These are phyloP conservation scores for Bidens hawaiensis DNA, from an alignment of 140 eudicot genomes.

Conservation along the genomic window DNA sequence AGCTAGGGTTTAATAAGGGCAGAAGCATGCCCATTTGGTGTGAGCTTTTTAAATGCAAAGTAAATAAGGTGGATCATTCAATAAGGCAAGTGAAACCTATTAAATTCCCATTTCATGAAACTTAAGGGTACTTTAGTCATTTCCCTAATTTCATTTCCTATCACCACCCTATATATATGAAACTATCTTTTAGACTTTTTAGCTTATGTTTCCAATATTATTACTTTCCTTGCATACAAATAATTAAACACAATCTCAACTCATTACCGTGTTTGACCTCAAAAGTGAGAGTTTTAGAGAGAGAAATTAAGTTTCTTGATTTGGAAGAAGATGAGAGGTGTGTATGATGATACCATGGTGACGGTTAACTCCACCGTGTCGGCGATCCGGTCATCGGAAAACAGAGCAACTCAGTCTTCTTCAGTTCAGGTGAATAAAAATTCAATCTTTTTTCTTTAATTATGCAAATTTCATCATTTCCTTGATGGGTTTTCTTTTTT, in stretches of 20 bases:
- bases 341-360: conserved; percentile 54
- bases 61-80: conserved; percentile 42
- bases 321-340: conserved; percentile 42
- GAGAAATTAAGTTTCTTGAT: conserved; percentile 8
- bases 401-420: conserved; percentile 51
- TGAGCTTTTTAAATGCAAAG: conserved; percentile 35
- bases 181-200: conserved; percentile 27
- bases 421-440: conserved; percentile 52
- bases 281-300: conserved; percentile 19
- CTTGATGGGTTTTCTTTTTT: too few relatives aligned
- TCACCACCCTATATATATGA: conserved; percentile 22
- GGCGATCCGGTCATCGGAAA: conserved; percentile 74
- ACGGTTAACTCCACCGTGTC: too few relatives aligned
- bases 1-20: conserved; percentile 34
- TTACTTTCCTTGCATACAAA: conserved; percentile 32
- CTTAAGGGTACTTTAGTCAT: conserved; percentile 21
- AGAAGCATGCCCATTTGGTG: conserved; percentile 41
- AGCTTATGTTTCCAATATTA: conserved; percentile 36
- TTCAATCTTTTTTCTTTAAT: conserved; percentile 12
- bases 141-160: not conserved
- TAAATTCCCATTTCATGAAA: conserved; percentile 27
- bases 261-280: conserved; percentile 57
- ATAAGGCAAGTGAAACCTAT: conserved; percentile 36
- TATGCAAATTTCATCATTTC: too few relatives aligned
- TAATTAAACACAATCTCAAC: conserved; percentile 38